Evolutionary conservation across 2,329 filamentous ascomycete genomes (phyloP).

Genomic region (Ustilaginoidea virens): DNA sequence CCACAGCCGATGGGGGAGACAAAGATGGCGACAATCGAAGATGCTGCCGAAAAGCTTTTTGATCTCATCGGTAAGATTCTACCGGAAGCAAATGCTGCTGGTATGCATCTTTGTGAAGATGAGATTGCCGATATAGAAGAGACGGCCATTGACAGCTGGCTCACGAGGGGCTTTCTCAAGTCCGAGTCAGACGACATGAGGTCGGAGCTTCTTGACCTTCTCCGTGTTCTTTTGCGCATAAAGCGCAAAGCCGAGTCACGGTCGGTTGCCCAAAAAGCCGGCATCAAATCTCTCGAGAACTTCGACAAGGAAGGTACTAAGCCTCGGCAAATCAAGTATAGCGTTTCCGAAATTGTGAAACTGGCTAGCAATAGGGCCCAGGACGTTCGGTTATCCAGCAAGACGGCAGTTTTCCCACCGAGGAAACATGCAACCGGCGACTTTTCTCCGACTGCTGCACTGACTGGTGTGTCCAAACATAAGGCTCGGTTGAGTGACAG

Average conservation of each 20-base stretch:
- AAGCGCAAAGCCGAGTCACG: slow-evolving; percentile 9
- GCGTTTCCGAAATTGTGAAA: slow-evolving; percentile 1
- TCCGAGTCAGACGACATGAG: slow-evolving; percentile 10
- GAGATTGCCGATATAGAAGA: slow-evolving; percentile 11
- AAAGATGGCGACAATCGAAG: slow-evolving; percentile 4
- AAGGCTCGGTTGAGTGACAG: slow-evolving; percentile 2
- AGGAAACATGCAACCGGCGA: too few relatives aligned
- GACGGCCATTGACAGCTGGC: slow-evolving; percentile 12
- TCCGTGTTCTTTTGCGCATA: slow-evolving; percentile 10
- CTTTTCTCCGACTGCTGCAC: background rate
- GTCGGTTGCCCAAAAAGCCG: too few relatives aligned
- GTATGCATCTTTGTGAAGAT: slow-evolving; percentile 4
- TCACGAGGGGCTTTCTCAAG: slow-evolving; percentile 10
- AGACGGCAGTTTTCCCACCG: too few relatives aligned
- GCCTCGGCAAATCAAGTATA: slow-evolving; percentile 1
- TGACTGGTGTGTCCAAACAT: background rate
- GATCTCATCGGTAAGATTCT: slow-evolving; percentile 7
- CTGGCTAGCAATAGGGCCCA: background rate
- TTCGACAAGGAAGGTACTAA: background rate
- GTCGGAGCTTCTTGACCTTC: slow-evolving; percentile 7
- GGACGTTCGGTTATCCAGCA: too few relatives aligned
- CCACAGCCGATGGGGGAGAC: background rate
- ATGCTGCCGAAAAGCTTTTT: slow-evolving; percentile 7
- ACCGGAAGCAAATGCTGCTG: slow-evolving; percentile 5
- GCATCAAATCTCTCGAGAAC: background rate